A percentile compares a stretch with the other conserved stretches of the same genome.
Conservation (phyloP, 1,139 yeast species). For the Debaryomycetaceae sp. region DNA sequence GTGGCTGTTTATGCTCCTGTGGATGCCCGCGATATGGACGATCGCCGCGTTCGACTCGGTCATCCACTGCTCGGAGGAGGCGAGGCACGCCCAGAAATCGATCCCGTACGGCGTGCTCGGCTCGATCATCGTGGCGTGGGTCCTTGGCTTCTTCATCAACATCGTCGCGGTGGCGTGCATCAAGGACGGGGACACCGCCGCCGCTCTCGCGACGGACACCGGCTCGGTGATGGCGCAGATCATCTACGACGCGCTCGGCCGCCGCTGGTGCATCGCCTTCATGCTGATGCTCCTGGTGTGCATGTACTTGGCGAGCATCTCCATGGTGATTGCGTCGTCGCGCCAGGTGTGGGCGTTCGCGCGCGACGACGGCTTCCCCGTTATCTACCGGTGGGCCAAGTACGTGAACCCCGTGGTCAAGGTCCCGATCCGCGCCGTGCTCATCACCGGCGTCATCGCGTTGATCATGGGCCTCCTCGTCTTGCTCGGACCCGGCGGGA, state of each 20-base stretch:
- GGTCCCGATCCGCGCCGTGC: slow-evolving; percentile 24
- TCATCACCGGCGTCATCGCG: slow-evolving; percentile 18
- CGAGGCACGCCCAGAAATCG: slow-evolving; percentile 14
- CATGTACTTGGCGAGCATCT: slow-evolving; percentile 57
- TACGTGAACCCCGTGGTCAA: slow-evolving; percentile 14
- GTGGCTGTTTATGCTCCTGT: slow-evolving; percentile 34
- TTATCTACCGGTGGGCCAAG: slow-evolving; percentile 17
- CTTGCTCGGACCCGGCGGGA: slow-evolving; percentile 24
- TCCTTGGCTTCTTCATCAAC: slow-evolving; percentile 49
- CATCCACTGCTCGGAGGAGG: slow-evolving; percentile 23
- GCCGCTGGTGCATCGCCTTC: slow-evolving; percentile 58
- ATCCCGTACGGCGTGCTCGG: slow-evolving; percentile 25
- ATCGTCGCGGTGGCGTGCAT: slow-evolving; percentile 46
- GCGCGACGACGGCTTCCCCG: slow-evolving; percentile 33
- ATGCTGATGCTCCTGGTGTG: slow-evolving; percentile 50
- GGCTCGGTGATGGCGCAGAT: slow-evolving; percentile 60
- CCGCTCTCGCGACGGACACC: slow-evolving; percentile 26
- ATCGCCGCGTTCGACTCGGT: slow-evolving; percentile 23
- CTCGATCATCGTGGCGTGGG: slow-evolving; percentile 47
- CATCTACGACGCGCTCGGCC: slow-evolving; percentile 54
- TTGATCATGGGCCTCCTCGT: slow-evolving; percentile 21
- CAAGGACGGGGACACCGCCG: slow-evolving; percentile 33
- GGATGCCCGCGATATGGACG: slow-evolving; percentile 25
- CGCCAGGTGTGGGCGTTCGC: slow-evolving; percentile 45
- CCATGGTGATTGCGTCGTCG: slow-evolving; percentile 39